Evolutionary conservation across 805 yeast genomes (phyloP).

Genomic region (Candida arabinofermentans): DNA sequence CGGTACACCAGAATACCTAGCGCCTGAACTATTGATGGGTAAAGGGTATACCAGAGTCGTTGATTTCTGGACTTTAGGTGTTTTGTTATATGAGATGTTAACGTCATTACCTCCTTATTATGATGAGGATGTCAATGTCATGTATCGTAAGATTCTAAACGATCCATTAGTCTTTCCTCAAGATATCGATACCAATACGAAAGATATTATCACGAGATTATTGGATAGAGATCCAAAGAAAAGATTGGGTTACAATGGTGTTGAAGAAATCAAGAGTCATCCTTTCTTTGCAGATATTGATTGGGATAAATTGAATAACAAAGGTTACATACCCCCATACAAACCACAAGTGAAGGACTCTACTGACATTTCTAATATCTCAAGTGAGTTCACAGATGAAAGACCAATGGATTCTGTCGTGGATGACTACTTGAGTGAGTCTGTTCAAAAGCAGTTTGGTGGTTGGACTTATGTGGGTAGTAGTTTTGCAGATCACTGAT

Average conservation of each 20-base stretch:
- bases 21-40: conserved; percentile 88
- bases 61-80: conserved; percentile 99
- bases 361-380: conserved; percentile 90
- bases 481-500: conserved; percentile 15
- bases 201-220: conserved; percentile 68
- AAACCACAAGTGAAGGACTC: conserved; percentile 86
- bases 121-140: conserved; percentile 86
- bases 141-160: conserved; percentile 91
- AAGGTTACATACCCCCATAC: conserved; percentile 92
- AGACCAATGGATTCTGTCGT: conserved; percentile 94
- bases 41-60: conserved; percentile 94
- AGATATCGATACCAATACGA: conserved; percentile 81
- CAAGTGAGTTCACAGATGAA: conserved; percentile 86
- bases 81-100: conserved; percentile 89
- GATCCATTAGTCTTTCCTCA: conserved; percentile 88
- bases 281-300: conserved; percentile 85
- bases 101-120: conserved; percentile 97
- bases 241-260: conserved; percentile 76
- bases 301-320: conserved; percentile 78
- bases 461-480: conserved; percentile 95
- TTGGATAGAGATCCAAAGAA: conserved; percentile 81
- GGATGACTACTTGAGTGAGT: conserved; percentile 84
- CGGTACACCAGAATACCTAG: conserved; percentile 96
- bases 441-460: conserved; percentile 97
- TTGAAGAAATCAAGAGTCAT: conserved; percentile 79